A percentile compares a stretch with the other conserved stretches of the same genome.
These are phyloP conservation scores for Penstemon barbatus DNA, from an alignment of 257 asterid species.

Conservation along the genomic window DNA sequence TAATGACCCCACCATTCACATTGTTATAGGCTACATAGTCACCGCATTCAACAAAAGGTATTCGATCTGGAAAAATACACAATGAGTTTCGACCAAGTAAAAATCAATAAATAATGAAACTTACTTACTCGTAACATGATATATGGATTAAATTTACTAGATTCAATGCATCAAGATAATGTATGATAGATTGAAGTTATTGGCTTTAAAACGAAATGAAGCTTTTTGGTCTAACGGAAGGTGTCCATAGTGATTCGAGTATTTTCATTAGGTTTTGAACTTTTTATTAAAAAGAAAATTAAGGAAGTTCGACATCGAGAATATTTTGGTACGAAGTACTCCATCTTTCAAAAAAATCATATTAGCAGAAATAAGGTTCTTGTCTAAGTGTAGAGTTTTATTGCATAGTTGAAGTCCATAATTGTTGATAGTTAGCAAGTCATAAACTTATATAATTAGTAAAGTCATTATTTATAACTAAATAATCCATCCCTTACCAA, in stretches of 20 bases:
- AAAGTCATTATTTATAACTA: too few relatives aligned
- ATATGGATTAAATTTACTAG: neutral
- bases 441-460: too few relatives aligned
- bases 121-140: neutral
- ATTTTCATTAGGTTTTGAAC: neutral
- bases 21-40: conserved; percentile 77
- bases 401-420: too few relatives aligned
- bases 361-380: too few relatives aligned
- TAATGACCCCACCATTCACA: conserved; percentile 82
- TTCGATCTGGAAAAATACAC: conserved; percentile 60
- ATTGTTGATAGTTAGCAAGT: too few relatives aligned
- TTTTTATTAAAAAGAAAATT: too few relatives aligned
- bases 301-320: too few relatives aligned
- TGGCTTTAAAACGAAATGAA: neutral
- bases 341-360: too few relatives aligned
- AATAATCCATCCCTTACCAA: too few relatives aligned
- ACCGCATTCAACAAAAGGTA: conserved; percentile 85
- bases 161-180: neutral
- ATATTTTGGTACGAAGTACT: too few relatives aligned
- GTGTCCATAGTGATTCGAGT: neutral
- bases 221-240: too few relatives aligned
- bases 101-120: neutral
- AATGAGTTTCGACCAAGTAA: conserved; percentile 16
- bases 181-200: neutral
- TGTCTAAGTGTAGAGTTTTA: too few relatives aligned